Base-by-base conservation (phyloP, 164 flowering plant species). In the Piper betle region DNA sequence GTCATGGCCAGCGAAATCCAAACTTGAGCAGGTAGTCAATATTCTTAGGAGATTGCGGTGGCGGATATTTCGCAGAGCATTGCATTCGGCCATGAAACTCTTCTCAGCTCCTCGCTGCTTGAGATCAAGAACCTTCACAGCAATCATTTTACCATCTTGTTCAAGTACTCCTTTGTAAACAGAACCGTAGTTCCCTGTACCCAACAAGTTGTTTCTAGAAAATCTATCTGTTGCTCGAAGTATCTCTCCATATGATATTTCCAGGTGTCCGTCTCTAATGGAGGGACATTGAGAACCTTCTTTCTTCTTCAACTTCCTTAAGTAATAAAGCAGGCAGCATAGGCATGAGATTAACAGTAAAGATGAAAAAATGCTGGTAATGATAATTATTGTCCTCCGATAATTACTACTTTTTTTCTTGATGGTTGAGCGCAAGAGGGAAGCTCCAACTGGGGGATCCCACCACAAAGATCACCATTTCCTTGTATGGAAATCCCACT, bases 31-130 rank as follows among this genome's bases (percentile, higher is more conserved):
- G 6, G 61, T 20, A 11, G 64, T 74, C 10, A 74, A 8, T n/a
- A 72, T 54, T 67, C 60, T 75, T 33, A 78, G 39, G 6, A 78
- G 77, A 50, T 76, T 78, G 0, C 77, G 66, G 55, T 78, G 81
- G 18, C 77, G 46, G 2, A 68, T 64, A 16, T 33, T 65, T 63
- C 71, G 60, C 65, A 73, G 19, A 18, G 68, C 75, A 39, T 66
- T 39, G 53, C 81, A 78, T 59, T 78, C 81, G 3, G 58, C 62
- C 8, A 20, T 25, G 61, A 78, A 73, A 43, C 74, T 71, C 62
- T 63, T 69, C 1, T 61, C 59, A 57, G 77, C 79, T 60, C 74
- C 71, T 6, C 33, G 48, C 17, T 41, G 64, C 39, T 68, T 66
- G 39, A 73, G 69, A 37, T 78, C 58, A 5, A 78, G 18, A 12